Evolutionary conservation across 2,329 filamentous ascomycete genomes (phyloP).

Genomic region (Xylariaceae sp.): DNA sequence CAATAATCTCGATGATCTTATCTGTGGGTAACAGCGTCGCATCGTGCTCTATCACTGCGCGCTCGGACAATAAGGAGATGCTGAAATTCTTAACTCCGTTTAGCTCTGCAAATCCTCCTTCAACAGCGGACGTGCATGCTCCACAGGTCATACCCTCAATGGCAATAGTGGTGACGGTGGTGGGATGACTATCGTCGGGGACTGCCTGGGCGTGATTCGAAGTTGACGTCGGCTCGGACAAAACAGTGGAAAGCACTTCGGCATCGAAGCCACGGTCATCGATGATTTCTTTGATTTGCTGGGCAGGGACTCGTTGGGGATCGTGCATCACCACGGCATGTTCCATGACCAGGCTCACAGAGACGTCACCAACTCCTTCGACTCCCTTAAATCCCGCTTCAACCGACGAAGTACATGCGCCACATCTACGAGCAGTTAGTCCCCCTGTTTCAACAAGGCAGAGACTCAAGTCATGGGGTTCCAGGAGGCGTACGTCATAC

Average conservation of each 20-base stretch:
- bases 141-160: slow-evolving; percentile 90
- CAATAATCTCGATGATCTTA: slow-evolving; percentile 56
- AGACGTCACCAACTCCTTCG: slow-evolving; percentile 77
- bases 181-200: slow-evolving; percentile 38
- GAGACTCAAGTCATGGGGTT: neutral
- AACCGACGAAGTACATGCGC: slow-evolving; percentile 91
- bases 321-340: slow-evolving; percentile 93
- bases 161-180: slow-evolving; percentile 68
- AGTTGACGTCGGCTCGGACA: slow-evolving; percentile 52
- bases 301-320: slow-evolving; percentile 65
- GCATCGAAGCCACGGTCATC: slow-evolving; percentile 92
- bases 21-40: slow-evolving; percentile 48
- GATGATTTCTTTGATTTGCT: slow-evolving; percentile 77
- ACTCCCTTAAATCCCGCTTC: slow-evolving; percentile 84
- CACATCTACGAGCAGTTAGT: slow-evolving; percentile 62
- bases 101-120: slow-evolving; percentile 72
- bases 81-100: slow-evolving; percentile 70
- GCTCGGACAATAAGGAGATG: slow-evolving; percentile 78
- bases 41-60: slow-evolving; percentile 82
- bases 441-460: neutral
- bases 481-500: slow-evolving; percentile 59
- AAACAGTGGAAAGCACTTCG: slow-evolving; percentile 76
- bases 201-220: slow-evolving; percentile 35
- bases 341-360: slow-evolving; percentile 91
- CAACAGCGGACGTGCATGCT: slow-evolving; percentile 81